phyloP scores from a whole-genome alignment of 2,329 filamentous ascomycete genomes.

The Gliomastix tumulicola region DNA sequence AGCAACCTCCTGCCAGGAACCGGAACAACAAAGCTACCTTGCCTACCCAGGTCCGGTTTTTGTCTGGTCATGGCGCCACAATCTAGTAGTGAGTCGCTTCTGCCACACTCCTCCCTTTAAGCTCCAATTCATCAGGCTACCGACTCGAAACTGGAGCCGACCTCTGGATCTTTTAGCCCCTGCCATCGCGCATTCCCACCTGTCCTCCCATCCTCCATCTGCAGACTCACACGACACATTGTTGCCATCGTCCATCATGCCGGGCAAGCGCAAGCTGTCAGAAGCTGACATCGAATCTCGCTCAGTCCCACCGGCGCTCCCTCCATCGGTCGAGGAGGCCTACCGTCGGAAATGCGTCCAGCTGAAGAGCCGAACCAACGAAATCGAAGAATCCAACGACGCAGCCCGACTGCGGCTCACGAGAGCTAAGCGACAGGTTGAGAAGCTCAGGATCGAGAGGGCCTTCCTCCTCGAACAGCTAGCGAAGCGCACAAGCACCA shows the following conservation, averaged over 20 bases:
- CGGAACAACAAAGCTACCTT: too few species aligned
- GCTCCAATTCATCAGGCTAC: too few species aligned
- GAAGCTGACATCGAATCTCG: constrained; percentile 24
- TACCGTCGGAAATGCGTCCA: constrained; percentile 97
- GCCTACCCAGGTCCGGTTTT: too few species aligned
- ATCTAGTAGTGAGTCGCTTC: constrained; percentile 16
- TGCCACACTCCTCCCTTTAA: too few species aligned
- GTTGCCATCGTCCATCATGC: too few species aligned
- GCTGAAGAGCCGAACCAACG: constrained; percentile 81
- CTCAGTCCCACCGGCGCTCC: constrained; percentile 53
- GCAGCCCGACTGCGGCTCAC: constrained; percentile 70
- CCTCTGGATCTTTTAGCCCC: too few species aligned
- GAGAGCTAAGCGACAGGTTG: constrained; percentile 76
- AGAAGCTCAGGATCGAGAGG: constrained; percentile 85
- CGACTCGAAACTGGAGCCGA: too few species aligned
- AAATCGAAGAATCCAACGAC: constrained; percentile 90
- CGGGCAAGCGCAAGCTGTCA: constrained; percentile 25
- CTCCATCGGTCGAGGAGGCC: constrained; percentile 89
- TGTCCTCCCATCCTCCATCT: too few species aligned
- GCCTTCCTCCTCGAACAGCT: constrained; percentile 70
- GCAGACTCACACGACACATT: too few species aligned
- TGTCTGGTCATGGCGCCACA: constrained; percentile 18
- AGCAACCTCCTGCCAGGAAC: too few species aligned
- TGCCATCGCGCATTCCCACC: too few species aligned
- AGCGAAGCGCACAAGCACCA: constrained; percentile 64